These are phyloP conservation scores for Spizellomyces sp. DNA, from an alignment of 192 early-diverging fungal genomes.

Conservation along the genomic window DNA sequence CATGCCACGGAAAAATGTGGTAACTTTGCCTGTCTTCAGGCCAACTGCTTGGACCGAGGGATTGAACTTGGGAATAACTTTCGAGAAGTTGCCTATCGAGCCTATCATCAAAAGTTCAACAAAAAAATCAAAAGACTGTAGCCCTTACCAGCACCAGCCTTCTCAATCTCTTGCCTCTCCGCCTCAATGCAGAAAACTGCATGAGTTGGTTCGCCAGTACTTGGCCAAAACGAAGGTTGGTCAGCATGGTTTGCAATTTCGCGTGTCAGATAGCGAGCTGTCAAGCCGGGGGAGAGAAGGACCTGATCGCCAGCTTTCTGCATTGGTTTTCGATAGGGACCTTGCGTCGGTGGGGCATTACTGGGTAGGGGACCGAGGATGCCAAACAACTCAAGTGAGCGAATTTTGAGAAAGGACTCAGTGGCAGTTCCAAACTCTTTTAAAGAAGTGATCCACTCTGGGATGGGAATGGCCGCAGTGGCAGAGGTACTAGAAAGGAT, in stretches of 20 bases:
- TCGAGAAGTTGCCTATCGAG: neutral
- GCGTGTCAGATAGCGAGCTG: neutral
- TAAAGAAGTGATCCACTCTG: too few relatives aligned
- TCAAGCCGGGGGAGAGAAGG: neutral
- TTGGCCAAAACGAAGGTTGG: neutral
- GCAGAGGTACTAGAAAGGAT: too few relatives aligned
- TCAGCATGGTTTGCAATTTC: neutral
- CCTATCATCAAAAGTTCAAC: too few relatives aligned
- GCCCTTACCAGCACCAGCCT: too few relatives aligned
- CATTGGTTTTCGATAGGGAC: neutral
- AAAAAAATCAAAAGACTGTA: too few relatives aligned
- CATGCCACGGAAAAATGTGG: conserved; percentile 5
- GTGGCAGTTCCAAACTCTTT: too few relatives aligned
- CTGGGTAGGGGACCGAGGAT: neutral
- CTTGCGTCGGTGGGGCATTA: conserved; percentile 4
- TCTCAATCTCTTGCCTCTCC: too few relatives aligned
- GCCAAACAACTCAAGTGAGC: conserved; percentile 3
- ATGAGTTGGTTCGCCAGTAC: too few relatives aligned
- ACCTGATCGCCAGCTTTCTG: neutral
- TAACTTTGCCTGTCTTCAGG: conserved; percentile 5
- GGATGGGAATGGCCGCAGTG: too few relatives aligned
- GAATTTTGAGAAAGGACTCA: neutral
- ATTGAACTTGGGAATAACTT: neutral
- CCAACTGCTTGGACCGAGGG: neutral
- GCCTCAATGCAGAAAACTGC: neutral